Evolutionary conservation across 2,329 filamentous ascomycete species (phyloP).

Genomic region (Monosporascus ibericus): DNA sequence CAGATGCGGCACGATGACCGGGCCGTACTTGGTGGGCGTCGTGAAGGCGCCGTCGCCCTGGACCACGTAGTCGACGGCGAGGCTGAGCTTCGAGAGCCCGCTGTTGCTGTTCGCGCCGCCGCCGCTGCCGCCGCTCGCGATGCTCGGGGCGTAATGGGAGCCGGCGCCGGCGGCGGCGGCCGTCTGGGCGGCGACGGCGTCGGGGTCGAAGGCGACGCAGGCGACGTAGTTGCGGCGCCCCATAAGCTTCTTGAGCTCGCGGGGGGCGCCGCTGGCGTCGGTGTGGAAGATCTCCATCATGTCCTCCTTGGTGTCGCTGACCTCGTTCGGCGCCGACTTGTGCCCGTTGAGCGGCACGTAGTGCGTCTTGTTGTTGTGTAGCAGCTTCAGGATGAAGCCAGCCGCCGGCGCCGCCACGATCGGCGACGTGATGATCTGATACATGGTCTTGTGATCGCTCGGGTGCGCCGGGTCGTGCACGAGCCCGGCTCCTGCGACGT

Average conservation of each 20-base stretch:
- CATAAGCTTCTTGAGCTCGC: conserved; percentile 91
- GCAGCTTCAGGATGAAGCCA: conserved; percentile 81
- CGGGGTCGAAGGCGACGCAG: conserved; percentile 89
- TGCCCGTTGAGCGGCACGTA: conserved; percentile 89
- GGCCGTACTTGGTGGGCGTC: conserved; percentile 88
- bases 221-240: conserved; percentile 87
- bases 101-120: conserved; percentile 30
- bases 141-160: conserved; percentile 25
- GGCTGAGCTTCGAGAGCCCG: conserved; percentile 62
- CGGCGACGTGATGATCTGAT: conserved; percentile 89
- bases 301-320: conserved; percentile 94
- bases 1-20: conserved; percentile 85
- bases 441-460: conserved; percentile 97
- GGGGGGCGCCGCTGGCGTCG: conserved; percentile 75
- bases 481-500: conserved; percentile 83
- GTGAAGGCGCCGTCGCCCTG: conserved; percentile 82
- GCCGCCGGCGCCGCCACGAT: conserved; percentile 86
- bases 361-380: conserved; percentile 90
- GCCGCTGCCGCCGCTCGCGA: conserved; percentile 12
- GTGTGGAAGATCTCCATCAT: conserved; percentile 99
- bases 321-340: conserved; percentile 59
- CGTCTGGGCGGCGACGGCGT: conserved; percentile 59
- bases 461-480: conserved; percentile 91
- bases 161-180: conserved; percentile 61
- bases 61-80: conserved; percentile 95